Evolutionary conservation across 176 grass and related monocot species (phyloP).

Genomic region (Aegilops longissima): DNA sequence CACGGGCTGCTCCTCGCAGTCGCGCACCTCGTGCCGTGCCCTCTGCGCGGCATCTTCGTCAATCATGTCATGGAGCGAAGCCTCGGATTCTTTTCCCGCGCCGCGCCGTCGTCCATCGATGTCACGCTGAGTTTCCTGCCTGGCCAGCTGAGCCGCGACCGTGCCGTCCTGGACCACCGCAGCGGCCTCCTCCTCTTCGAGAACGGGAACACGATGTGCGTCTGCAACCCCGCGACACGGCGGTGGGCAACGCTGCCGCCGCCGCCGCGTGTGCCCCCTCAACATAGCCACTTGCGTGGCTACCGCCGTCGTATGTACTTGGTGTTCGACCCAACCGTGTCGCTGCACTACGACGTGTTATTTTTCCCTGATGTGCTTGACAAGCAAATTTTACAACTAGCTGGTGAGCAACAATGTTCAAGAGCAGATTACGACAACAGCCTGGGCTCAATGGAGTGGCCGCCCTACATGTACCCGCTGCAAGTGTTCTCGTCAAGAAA

Average conservation of each 20-base stretch:
- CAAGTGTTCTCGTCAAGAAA: background rate
- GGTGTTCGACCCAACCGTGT: background rate
- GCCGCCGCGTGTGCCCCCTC: background rate
- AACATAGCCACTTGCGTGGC: background rate
- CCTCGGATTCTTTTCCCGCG: background rate
- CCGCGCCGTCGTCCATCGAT: background rate
- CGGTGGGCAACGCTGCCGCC: background rate
- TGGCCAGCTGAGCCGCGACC: background rate
- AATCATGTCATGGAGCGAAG: background rate
- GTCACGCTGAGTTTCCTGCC: background rate
- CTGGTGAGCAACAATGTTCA: background rate
- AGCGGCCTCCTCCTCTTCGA: background rate
- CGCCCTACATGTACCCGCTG: background rate
- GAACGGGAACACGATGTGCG: background rate
- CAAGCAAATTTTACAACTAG: background rate
- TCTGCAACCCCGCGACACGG: background rate
- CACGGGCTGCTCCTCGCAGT: background rate
- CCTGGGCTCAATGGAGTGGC: background rate
- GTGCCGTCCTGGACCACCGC: background rate
- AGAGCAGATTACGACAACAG: background rate
- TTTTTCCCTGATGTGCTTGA: background rate
- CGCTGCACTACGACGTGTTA: background rate
- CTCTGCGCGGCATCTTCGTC: background rate
- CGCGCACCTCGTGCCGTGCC: background rate
- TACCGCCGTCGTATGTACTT: constrained; percentile 7